Evolutionary conservation across 805 yeast genomes (phyloP), one percentile per base, ranked within the genome.

Genomic region (Clavispora vitiphila): DNA sequence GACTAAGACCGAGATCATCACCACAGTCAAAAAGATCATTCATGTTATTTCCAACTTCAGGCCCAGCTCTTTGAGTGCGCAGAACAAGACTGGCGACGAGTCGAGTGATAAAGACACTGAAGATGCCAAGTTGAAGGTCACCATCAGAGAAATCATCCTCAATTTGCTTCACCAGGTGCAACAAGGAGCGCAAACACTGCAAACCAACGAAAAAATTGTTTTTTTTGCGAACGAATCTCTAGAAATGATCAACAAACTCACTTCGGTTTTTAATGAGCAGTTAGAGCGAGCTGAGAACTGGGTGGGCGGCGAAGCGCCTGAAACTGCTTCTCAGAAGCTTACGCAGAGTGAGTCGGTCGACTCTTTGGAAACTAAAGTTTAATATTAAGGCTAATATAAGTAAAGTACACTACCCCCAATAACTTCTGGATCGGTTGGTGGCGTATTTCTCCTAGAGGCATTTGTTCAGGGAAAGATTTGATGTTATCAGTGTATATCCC

Each of bases 1-100:
- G 35, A 74, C 90, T 26, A 84, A 86, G 48, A 77, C 81, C 50
- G 99, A 91, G 51, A 87, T 91, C 26, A 82, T 90, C 8, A 77
- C 85, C 0, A 93, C 97, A 0, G 90, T 93, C 20, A 86, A 87
- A 59, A 91, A 88, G 57, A 88, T 89, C 36, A 89, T 90, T 26
- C 78, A 81, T 31, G 78, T 91, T 29, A 85, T 93, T 9, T 86
- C 97, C 3, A 86, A 85, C 48, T 86, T 87, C 51, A 86, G 59
- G 35, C 72, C 72, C 7, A 60, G 67, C n/a, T 53, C 69, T 1
- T 52, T 66, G 34, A 40, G 32, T 20, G 34, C 26, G 8, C 45
- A 19, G 29, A 37, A 22, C 8, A 12, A 21, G 15, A 25, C 14
- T 12, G 12, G 35, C 12, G 39, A 32, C 10, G 46, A 37, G n/a